A percentile compares a stretch with the other conserved stretches of the same genome.
Evolutionary conservation across 345 rosid species (phyloP).

Genomic region (Eucalyptus pumila): DNA sequence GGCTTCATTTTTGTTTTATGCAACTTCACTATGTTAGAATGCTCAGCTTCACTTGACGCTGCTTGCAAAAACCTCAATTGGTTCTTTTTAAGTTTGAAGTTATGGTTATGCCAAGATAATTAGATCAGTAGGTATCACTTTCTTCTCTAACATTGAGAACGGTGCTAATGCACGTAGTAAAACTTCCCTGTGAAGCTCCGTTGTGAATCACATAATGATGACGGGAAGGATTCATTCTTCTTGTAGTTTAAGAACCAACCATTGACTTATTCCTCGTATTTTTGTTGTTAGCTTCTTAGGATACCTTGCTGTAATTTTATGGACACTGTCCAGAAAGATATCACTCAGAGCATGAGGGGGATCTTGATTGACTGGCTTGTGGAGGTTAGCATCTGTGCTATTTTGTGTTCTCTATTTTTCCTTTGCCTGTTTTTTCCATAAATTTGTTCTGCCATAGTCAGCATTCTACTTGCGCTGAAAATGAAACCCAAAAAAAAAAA

Average conservation of each 20-base stretch:
- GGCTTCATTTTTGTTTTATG: not conserved
- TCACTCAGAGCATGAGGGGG: conserved; percentile 79
- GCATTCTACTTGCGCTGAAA: not conserved
- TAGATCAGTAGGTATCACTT: not conserved
- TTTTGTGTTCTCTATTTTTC: not conserved
- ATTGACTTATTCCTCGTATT: not conserved
- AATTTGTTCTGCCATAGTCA: not conserved
- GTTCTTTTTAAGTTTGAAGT: not conserved
- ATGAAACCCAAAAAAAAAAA: too few relatives aligned
- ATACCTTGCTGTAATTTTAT: conserved; percentile 51
- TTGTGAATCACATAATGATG: not conserved
- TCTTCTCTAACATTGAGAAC: not conserved
- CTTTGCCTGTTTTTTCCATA: not conserved
- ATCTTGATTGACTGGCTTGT: conserved; percentile 97
- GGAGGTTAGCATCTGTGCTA: conserved; percentile 45
- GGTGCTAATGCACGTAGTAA: not conserved
- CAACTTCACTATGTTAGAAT: not conserved
- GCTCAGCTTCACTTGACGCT: not conserved
- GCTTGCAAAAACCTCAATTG: not conserved
- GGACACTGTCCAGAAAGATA: conserved; percentile 63
- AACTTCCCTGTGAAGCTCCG: not conserved
- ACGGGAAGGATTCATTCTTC: not conserved
- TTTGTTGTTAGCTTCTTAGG: conserved; percentile 36
- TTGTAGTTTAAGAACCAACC: not conserved
- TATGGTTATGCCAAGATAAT: not conserved